Base-by-base conservation (phyloP, 495 filamentous ascomycete genomes). In the Penicillium robsamsonii region DNA sequence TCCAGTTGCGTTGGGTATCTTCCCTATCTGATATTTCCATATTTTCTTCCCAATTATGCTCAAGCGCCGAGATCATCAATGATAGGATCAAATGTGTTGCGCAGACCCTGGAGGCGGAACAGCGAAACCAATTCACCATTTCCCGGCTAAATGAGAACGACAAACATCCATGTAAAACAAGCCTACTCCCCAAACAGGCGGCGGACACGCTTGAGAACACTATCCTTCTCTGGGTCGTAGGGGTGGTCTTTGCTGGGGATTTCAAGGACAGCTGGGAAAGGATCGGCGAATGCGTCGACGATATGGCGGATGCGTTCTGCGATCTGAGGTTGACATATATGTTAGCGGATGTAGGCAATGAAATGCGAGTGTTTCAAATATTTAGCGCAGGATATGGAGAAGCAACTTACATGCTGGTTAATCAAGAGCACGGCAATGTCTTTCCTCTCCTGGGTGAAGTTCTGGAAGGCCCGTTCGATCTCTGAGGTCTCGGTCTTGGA, bases 161-260 rank as follows among this genome's bases (percentile, higher is more conserved):
- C 35, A 31, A 46, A 24, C 47, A 57, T 13, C 50, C 20, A 40
- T 11, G 38, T 38, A n/a, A 8, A 7, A 40, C 40, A 45, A 38
- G 46, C 49, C 68, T 84, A 96, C 74, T 97, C 93, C 55, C 93
- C 93, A 82, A 96, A 96, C 55, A 97, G 70, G 59, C 92, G 85
- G 65, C 89, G 82, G 52, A 97, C 95, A 63, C 94, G 83, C 71
- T 90, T 89, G 72, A 97, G 68, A 35, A 99, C 94, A 69, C 92
- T 97, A 73, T 99, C 94, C 79, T 99, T 99, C 76, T 99, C 94
- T 0, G 94, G 94, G 62, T 99, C 95, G 64, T 97, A 99, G 8
- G 94, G 94, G 65, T 99, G 94, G 69, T 99, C 94, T 79, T 99
- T 99, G 77, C 91, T 96, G 29, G 95, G 95, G 54, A 97, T 97